These are phyloP conservation scores for Paspalum vaginatum DNA, from an alignment of 176 grass and related monocot genomes.

Conservation along the genomic window DNA sequence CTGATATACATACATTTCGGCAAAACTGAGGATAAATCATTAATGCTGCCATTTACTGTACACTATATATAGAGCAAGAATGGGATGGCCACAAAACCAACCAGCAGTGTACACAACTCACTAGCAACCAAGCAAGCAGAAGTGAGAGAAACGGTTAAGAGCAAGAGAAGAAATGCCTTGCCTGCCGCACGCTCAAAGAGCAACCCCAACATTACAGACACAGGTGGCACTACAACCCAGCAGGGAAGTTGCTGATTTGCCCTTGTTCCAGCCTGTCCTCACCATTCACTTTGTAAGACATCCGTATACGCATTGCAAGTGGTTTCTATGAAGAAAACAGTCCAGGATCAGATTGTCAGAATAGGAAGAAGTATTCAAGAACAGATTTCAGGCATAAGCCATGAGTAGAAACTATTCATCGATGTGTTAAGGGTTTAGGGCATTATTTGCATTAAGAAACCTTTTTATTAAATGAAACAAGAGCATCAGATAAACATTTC, in stretches of 20 bases:
- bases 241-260: constrained; percentile 89
- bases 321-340: constrained; percentile 64
- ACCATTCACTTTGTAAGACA: constrained; percentile 91
- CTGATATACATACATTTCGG: constrained; percentile 60
- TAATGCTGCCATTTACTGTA: constrained; percentile 62
- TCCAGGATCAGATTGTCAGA: constrained; percentile 2
- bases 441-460: not conserved
- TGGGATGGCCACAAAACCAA: constrained; percentile 58
- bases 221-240: constrained; percentile 66
- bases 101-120: constrained; percentile 49
- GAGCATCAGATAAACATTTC: not conserved
- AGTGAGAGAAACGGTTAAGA: constrained; percentile 36
- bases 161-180: constrained; percentile 39
- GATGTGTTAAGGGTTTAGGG: not conserved
- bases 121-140: constrained; percentile 36
- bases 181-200: constrained; percentile 34
- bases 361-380: not conserved
- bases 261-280: constrained; percentile 93
- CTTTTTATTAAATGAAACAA: not conserved
- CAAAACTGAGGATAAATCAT: constrained; percentile 61
- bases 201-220: constrained; percentile 43
- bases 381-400: not conserved
- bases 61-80: constrained; percentile 72
- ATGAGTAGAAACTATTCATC: constrained; percentile 27
- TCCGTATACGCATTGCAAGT: constrained; percentile 79